These are phyloP conservation scores for Trypanosoma brucei DNA, from an alignment of 208 protist species.

Conservation along the genomic window DNA sequence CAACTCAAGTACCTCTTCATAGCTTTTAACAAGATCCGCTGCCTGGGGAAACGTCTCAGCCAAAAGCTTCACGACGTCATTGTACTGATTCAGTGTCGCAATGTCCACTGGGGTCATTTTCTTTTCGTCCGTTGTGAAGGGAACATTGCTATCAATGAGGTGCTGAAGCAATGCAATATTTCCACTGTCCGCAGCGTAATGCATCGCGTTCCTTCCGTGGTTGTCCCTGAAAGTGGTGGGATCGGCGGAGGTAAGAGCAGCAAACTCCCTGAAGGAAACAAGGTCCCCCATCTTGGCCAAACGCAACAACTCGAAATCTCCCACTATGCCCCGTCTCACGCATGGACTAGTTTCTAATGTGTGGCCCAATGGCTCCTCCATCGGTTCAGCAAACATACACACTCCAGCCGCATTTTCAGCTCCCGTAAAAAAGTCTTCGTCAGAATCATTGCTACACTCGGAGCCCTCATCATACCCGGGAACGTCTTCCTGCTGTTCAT, in stretches of 20 bases:
- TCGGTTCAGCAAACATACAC: conserved; percentile 26
- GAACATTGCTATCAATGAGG: conserved; percentile 42
- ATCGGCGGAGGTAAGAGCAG: conserved; percentile 23
- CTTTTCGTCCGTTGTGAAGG: conserved; percentile 56
- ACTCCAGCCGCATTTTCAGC: conserved; percentile 9
- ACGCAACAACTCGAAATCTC: conserved; percentile 82
- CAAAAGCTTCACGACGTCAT: conserved; percentile 19
- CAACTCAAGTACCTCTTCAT: conserved; percentile 39
- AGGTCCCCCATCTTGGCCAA: conserved; percentile 79
- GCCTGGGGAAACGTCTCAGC: conserved; percentile 28
- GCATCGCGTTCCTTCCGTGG: conserved; percentile 61
- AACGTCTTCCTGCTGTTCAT: neutral
- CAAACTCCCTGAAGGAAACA: conserved; percentile 53
- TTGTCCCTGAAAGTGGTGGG: conserved; percentile 66
- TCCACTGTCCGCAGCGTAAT: conserved; percentile 82
- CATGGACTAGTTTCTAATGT: conserved; percentile 37
- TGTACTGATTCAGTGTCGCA: conserved; percentile 48
- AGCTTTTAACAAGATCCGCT: conserved; percentile 22
- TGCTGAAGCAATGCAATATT: conserved; percentile 37
- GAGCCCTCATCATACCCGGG: conserved; percentile 25
- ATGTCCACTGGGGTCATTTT: conserved; percentile 75
- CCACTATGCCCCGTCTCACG: conserved; percentile 32
- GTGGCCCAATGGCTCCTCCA: conserved; percentile 18
- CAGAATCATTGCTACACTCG: conserved; percentile 2
- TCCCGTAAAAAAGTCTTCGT: conserved; percentile 23